These are phyloP conservation scores for Kernera saxatilis DNA, from an alignment of 345 rosid genomes.

Conservation along the genomic window DNA sequence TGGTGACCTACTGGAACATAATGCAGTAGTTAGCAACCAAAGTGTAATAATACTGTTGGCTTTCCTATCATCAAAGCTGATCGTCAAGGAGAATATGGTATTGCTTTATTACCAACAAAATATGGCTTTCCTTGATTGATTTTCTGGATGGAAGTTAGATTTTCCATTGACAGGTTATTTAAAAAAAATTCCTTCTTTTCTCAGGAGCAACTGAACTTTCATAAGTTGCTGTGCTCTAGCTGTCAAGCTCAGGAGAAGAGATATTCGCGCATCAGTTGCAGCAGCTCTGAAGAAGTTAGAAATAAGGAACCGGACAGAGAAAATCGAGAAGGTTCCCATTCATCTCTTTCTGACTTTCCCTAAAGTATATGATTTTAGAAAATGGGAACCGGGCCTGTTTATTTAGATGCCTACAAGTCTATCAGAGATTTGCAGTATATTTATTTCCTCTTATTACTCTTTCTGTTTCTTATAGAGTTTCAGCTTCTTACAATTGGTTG, in stretches of 20 bases:
- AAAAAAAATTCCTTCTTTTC: conserved; percentile 14
- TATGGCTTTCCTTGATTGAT: conserved; percentile 18
- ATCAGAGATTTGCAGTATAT: background rate
- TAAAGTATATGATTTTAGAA: background rate
- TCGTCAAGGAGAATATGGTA: conserved; percentile 57
- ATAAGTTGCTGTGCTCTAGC: conserved; percentile 67
- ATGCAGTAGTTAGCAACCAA: conserved; percentile 55
- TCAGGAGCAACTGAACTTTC: conserved; percentile 82
- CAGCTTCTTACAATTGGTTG: conserved; percentile 1
- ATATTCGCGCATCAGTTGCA: conserved; percentile 32
- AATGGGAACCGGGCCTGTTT: background rate
- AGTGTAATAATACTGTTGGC: conserved; percentile 71
- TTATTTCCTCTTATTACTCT: background rate
- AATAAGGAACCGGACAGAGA: conserved; percentile 32
- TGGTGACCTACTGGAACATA: conserved; percentile 84
- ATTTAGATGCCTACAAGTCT: background rate
- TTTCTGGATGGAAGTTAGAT: conserved; percentile 2
- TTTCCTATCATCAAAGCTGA: conserved; percentile 71
- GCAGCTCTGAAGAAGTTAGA: conserved; percentile 23
- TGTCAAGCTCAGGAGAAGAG: conserved; percentile 61
- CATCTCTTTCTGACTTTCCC: background rate
- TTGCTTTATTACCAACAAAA: conserved; percentile 34
- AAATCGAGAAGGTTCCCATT: conserved; percentile 43
- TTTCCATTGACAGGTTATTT: background rate
- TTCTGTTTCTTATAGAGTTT: background rate